Evolutionary conservation across 75 land plant genomes (phyloP), one percentile per base, ranked within the genome.

Genomic region (Sequoia sempervirens): DNA sequence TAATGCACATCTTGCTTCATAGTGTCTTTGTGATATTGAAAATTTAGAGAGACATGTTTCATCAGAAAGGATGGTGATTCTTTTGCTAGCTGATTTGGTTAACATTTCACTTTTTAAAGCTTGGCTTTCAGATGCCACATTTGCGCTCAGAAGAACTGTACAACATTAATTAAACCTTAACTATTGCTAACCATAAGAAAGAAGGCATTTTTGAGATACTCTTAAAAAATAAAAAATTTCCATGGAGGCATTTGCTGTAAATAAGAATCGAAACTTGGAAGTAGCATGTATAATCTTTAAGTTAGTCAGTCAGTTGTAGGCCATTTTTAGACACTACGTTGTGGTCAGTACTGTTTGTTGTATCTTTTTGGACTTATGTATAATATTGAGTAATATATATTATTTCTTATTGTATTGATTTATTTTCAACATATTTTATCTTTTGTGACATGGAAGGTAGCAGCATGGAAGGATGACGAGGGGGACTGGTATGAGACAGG

Each of bases 401-500:
- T 9, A 45, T 26, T 26, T 11, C 9, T 10, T 43, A n/a, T 43
- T 26, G 12, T 45, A 78, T n/a, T 43, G 47, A 41, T 17, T 45
- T 43, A 26, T 45, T 78, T 78, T 45, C 28, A 78, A 43, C 28
- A 45, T 43, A 43, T 37, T 43, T 78, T 12, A 23, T n/a, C 5
- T 78, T 45, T 58, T 83, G 70, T 40, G 30, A 82, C 84, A 4
- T 28, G 85, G 47, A 83, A 96, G 99, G 89, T 97, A 18, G 99
- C 99, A 78, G 99, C 99, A 17, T 97, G 99, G 99, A 94, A 97
- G 86, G 99, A 97, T 82, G 86, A 90, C 32, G 99, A 97, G 89
- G 99, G 99, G 78, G 99, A 97, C 85, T 97, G 98, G 98, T 97
- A 97, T 87, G 99, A 97, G 90, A 97, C 99, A 37, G 99, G 99